Evolutionary conservation across 2,329 filamentous ascomycete genomes (phyloP), one percentile per base, ranked within the genome.

Genomic region (Cladosporium sp.): DNA sequence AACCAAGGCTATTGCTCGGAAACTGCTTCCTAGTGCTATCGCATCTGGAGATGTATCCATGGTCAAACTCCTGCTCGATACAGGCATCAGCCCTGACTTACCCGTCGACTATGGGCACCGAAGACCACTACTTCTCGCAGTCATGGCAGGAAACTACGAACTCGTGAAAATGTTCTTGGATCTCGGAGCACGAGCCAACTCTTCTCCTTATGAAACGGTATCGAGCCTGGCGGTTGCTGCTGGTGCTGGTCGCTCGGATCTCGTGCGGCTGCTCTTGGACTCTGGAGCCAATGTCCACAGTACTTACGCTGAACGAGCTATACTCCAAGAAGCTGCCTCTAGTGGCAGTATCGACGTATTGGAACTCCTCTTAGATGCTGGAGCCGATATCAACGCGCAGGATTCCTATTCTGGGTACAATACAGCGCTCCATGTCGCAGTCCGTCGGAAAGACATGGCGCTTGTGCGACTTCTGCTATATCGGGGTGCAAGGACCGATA

Each of bases 1-100:
- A 53, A 40, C 49, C n/a, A 17, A 53, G 22, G 49, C 49, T 7
- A 53, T 53, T 24, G 49, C 37, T 53, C 49, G 49, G n/a, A 42
- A 1, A 9, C 25, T 53, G 7, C 25, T 53, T 15, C 49, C 49
- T 22, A 22, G 15, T 4, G 49, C 49, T 3, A 53, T 53, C 4
- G 1, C 7, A 28, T 40, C 49, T 37, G 25, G 12, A 2, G 22
- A 53, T 17, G 3, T 40, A 6, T 8, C 15, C 8, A 17, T 53
- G 15, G 36, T 42, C 35, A 10, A 24, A 3, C 5, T 19, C 20
- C 35, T 53, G 15, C 17, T 53, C 3, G 36, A 28, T 10, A 42
- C 49, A 1, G 22, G 35, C 1, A 17, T 53, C n/a, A 34, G 17
- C 25, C 36, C 37, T 4, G 13, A 53, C 10, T 4, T 24, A 5